Evolutionary conservation across 2,329 filamentous ascomycete species (phyloP).

Genomic region (Pseudogymnoascus sp.): DNA sequence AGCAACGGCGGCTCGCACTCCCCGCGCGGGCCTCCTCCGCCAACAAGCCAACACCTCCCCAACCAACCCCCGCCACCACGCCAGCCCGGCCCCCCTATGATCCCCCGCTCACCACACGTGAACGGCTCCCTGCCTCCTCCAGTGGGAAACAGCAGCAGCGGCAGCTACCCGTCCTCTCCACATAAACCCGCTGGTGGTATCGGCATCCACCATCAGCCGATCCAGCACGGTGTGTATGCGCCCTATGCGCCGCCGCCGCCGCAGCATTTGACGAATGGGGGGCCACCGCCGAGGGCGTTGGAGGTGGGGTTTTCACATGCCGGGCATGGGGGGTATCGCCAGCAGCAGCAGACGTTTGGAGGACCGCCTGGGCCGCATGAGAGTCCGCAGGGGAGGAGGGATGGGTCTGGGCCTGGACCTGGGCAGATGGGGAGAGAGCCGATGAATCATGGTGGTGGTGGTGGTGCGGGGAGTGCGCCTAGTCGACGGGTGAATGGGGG

Average conservation of each 20-base stretch:
- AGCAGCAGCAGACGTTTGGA: constrained; percentile 27
- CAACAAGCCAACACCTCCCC: constrained; percentile 18
- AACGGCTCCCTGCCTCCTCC: constrained; percentile 36
- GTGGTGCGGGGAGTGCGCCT: constrained; percentile 24
- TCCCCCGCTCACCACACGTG: constrained; percentile 36
- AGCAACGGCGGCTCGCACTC: constrained; percentile 39
- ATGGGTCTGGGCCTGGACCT: too few species aligned
- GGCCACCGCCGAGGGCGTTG: constrained; percentile 33
- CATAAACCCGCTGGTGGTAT: constrained; percentile 17
- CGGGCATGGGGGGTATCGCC: constrained; percentile 36
- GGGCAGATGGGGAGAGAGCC: constrained; percentile 23
- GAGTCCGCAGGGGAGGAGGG: constrained; percentile 24
- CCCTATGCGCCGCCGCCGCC: constrained; percentile 26
- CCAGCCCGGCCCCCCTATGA: constrained; percentile 17
- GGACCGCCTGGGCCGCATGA: constrained; percentile 21
- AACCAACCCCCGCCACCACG: constrained; percentile 18
- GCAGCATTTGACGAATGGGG: constrained; percentile 29
- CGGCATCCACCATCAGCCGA: too few species aligned
- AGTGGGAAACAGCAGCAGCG: constrained; percentile 32
- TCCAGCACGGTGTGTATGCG: constrained; percentile 22
- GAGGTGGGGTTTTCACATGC: constrained; percentile 40
- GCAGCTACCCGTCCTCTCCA: constrained; percentile 28
- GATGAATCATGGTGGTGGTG: constrained; percentile 20
- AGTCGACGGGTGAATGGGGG: constrained; percentile 44
- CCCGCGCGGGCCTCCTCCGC: constrained; percentile 20